phyloP scores from a whole-genome alignment of 495 filamentous ascomycete species.

The Aspergillus funiculosus region DNA sequence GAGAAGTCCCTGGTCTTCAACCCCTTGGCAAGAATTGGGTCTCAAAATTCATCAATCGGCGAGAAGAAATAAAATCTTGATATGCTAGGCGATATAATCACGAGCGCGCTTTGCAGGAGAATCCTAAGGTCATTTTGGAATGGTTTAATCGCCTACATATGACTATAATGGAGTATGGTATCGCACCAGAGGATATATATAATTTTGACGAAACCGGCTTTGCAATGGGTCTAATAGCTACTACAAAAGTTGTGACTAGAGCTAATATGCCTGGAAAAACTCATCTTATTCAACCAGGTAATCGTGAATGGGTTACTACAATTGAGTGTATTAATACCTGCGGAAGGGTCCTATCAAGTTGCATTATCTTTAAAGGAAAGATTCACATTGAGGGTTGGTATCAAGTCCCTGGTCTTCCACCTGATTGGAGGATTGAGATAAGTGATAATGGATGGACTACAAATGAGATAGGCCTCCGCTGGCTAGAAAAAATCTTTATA shows the following conservation, averaged over 20 bases:
- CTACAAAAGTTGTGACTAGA: conserved; percentile 27
- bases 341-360: background rate
- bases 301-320: conserved; percentile 36
- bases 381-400: background rate
- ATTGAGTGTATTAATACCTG: conserved; percentile 30
- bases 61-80: conserved; percentile 21
- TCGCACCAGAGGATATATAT: conserved; percentile 37
- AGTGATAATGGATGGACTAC: conserved; percentile 25
- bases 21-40: conserved; percentile 11
- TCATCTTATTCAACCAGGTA: conserved; percentile 28
- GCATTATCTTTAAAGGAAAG: conserved; percentile 1
- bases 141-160: conserved; percentile 35
- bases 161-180: conserved; percentile 30
- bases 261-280: conserved; percentile 19
- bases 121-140: conserved; percentile 27
- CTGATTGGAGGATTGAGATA: conserved; percentile 2
- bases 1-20: too few relatives aligned
- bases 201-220: conserved; percentile 47
- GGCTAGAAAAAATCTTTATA: conserved; percentile 14
- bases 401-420: background rate
- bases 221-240: conserved; percentile 33
- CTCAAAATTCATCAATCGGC: conserved; percentile 27
- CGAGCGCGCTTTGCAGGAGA: conserved; percentile 25
- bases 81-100: conserved; percentile 19
- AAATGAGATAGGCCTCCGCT: conserved; percentile 20